A percentile compares a stretch with the other conserved stretches of the same genome.
Evolutionary conservation across 768 basidiomycete species (phyloP).

Genomic region (Imleria badia): DNA sequence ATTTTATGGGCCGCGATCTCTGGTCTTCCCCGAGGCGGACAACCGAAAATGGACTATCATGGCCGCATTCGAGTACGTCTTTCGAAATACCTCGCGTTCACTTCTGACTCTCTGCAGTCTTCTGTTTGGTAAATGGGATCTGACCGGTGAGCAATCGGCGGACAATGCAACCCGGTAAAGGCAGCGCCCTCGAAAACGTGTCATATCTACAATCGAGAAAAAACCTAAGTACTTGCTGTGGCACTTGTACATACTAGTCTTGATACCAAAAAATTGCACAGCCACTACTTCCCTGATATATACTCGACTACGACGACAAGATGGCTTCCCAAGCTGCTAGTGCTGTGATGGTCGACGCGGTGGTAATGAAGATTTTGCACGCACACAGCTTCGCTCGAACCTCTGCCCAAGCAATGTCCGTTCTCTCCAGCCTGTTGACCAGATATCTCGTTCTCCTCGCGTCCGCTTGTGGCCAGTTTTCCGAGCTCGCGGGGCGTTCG

Average conservation of each 20-base stretch:
- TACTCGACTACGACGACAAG: background rate
- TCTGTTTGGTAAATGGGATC: constrained; percentile 50
- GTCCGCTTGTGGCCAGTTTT: constrained; percentile 67
- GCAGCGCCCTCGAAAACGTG: too few species aligned
- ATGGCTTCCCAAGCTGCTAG: constrained; percentile 44
- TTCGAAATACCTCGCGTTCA: background rate
- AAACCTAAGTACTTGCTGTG: too few species aligned
- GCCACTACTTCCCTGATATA: background rate
- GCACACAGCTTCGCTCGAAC: constrained; percentile 76
- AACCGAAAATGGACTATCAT: constrained; percentile 98
- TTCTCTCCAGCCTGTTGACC: constrained; percentile 73
- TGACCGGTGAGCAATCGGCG: constrained; percentile 21
- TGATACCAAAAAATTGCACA: constrained; percentile 4
- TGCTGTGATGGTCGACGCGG: constrained; percentile 64
- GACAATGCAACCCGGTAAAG: constrained; percentile 8
- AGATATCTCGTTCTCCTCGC: constrained; percentile 70
- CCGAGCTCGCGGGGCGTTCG: constrained; percentile 71
- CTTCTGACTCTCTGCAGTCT: constrained; percentile 19
- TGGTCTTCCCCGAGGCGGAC: constrained; percentile 93
- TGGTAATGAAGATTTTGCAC: constrained; percentile 68
- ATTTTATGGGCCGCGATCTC: constrained; percentile 88
- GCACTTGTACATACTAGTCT: too few species aligned
- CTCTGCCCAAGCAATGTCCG: constrained; percentile 66
- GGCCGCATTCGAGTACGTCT: constrained; percentile 82
- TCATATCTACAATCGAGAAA: too few species aligned